Evolutionary conservation across 2,329 filamentous ascomycete genomes (phyloP), one percentile per base, ranked within the genome.

Genomic region (Ascochyta viciae-villosae): DNA sequence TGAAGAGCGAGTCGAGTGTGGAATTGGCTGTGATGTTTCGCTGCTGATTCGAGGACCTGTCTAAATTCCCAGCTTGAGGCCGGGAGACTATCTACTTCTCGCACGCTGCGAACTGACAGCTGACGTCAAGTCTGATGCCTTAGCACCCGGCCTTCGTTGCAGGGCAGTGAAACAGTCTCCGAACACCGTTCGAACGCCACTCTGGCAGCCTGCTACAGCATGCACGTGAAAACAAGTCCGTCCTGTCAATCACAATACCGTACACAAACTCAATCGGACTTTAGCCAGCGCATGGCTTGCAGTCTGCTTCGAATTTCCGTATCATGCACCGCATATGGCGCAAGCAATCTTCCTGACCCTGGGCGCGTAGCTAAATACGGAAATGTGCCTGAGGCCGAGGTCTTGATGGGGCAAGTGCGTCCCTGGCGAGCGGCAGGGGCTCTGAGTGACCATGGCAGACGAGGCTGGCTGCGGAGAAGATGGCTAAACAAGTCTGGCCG

Each of bases 151-250:
- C 42, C 31, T 56, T 43, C 47, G 42, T 38, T 48, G 42, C 48
- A 51, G 42, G 37, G 42, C 47, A 41, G 42, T 56, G 53, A 56
- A 56, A 56, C 53, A 43, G 47, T 55, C 48, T 55, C 47, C 29
- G 47, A 38, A 46, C 16, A 41, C 23, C 38, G 46, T 55, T 55
- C 53, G 53, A 55, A 50, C 53, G 22, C 53, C 29, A 46, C 19
- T 29, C 37, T 41, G 46, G 38, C 46, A 45, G 40, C 44, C 50
- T 43, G 13, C 29, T 24, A 27, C 42, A 46, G 31, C 39, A 22
- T 54, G 46, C 53, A 47, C 41, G 53, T 47, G 42, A 42, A 38
- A 10, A 19, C 15, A 42, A 56, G 37, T 43, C 47, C 42, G 53
- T 43, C 53, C 19, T 48, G 38, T 51, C 47, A 27, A 43, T 51